Evolutionary conservation across 1,284 basidiomycete species (phyloP), one percentile per base, ranked within the genome.

Genomic region (Laetiporus sulphureus): DNA sequence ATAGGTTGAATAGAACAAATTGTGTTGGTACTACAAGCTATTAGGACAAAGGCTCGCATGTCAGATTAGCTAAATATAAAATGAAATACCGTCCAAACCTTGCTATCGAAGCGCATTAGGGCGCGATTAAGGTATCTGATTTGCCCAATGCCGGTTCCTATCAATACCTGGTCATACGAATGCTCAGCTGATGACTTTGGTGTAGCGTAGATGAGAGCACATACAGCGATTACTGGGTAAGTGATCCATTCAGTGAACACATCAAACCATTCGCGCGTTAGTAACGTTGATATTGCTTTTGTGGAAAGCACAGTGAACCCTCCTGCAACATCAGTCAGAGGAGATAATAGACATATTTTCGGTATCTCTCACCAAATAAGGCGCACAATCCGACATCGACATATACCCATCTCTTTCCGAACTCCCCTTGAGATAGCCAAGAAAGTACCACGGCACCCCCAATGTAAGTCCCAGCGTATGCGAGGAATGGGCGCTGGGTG

Each of bases 291-390:
- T 29, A 96, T 65, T 1, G 89, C 94, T 59, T 99, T 98, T 2
- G 95, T 98, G 0, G 91, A 82, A 3, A 99, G 69, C 0, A 97
- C 94, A 1, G 94, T 97, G 61, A 94, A 97, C 4, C 91, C 94
- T 20, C 92, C 91, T 84, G 47, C 0, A 48, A 40, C 48, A 22
- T 44, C 48, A 22, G 44, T 45, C 19, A 36, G 12, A 38, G 7
- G 15, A 5, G 11, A 30, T 12, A 13, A 21, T 13, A 35, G 21
- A 18, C n/a, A n/a, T 20, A n/a, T 27, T 24, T 13, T 36, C 10
- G n/a, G 7, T 23, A 33, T 8, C 16, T 25, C 15, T 38, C 18
- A 83, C 90, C 91, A 58, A 91, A 92, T 12, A 94, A 63, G 2
- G 89, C 90, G 61, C 91, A 94, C 8, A 93, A 58, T 0, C 91